Conservation (phyloP, 1,284 basidiomycete species). For the Naganishia albida region DNA sequence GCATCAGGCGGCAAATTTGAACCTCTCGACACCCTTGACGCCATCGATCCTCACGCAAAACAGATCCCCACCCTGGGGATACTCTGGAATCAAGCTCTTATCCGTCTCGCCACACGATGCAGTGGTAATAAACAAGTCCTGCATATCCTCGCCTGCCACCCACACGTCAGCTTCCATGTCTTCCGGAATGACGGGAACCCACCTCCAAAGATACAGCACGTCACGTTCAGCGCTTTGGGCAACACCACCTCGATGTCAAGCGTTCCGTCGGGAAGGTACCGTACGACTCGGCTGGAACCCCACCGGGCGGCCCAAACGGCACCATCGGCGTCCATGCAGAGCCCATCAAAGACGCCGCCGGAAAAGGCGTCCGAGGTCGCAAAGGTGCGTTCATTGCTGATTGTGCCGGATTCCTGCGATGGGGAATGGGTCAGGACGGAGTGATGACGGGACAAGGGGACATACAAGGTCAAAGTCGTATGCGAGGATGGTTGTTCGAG, state of each 20-base stretch:
- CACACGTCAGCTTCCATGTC: not conserved
- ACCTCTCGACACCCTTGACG: slow-evolving; percentile 38
- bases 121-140: slow-evolving; percentile 41
- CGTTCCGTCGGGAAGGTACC: slow-evolving; percentile 44
- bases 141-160: slow-evolving; percentile 35
- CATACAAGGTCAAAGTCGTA: slow-evolving; percentile 45
- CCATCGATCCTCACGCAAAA: slow-evolving; percentile 39
- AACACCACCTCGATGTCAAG: slow-evolving; percentile 37
- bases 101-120: slow-evolving; percentile 34
- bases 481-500: slow-evolving; percentile 37
- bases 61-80: slow-evolving; percentile 37
- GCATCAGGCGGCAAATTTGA: slow-evolving; percentile 33
- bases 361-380: slow-evolving; percentile 36
- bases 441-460: not conserved
- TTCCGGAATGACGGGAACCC: not conserved
- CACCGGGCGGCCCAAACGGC: slow-evolving; percentile 53
- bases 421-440: not conserved
- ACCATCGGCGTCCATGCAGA: slow-evolving; percentile 49
- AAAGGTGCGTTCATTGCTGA: slow-evolving; percentile 41
- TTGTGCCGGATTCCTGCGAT: slow-evolving; percentile 35
- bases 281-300: slow-evolving; percentile 48
- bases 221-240: slow-evolving; percentile 37
- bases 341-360: slow-evolving; percentile 48
- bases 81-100: slow-evolving; percentile 30
- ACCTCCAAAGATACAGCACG: slow-evolving; percentile 43